Base-by-base conservation (phyloP, 2,329 filamentous ascomycete genomes). In the Penicillium paneum region DNA sequence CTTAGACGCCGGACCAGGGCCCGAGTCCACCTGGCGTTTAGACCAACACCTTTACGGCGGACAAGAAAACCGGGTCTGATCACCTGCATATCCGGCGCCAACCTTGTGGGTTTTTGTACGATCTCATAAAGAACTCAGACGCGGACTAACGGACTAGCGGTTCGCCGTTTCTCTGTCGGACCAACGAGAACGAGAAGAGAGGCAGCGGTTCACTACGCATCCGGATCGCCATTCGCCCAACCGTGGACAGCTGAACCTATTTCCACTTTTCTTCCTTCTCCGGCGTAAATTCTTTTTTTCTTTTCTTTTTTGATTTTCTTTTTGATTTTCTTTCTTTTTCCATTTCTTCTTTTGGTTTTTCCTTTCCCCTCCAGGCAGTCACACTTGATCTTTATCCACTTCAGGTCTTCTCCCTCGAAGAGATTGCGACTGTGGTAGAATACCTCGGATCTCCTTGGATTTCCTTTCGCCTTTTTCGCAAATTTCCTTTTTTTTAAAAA, bases 41-140 rank as follows among this genome's bases (percentile, higher is more conserved):
- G 49, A 60, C 48, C 43, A 49, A 49, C 29, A 40, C 49, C 31
- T 13, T 35, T 49, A 34, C 45, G 44, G 44, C 34, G 26, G 40
- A 43, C 43, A 52, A 54, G 50, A 57, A 58, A 59, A 46, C 64
- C 63, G 60, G 62, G 64, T 62, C 63, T 61, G 53, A 67, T 71
- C 62, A 67, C 70, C 61, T 72, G 68, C 69, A 72, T 70, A 71
- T 54, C 67, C 68, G 69, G 62, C 60, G 66, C 65, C 63, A 51
- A 52, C 47, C 38, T 42, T 52, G 55, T 49, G 39, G 47, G 28
- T 42, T 52, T 31, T 17, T 17, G 24, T 19, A 26, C 7, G 15
- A 48, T 34, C 28, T 34, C 28, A 42, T 29, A 49, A 41, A 32
- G 28, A 26, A 43, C 26, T 28, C 36, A 49, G 46, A 41, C 38